A percentile compares a stretch with the other conserved stretches of the same genome.
phyloP scores from a whole-genome alignment of 108 stramenopile genomes.

The Nannochloropsis salina region DNA sequence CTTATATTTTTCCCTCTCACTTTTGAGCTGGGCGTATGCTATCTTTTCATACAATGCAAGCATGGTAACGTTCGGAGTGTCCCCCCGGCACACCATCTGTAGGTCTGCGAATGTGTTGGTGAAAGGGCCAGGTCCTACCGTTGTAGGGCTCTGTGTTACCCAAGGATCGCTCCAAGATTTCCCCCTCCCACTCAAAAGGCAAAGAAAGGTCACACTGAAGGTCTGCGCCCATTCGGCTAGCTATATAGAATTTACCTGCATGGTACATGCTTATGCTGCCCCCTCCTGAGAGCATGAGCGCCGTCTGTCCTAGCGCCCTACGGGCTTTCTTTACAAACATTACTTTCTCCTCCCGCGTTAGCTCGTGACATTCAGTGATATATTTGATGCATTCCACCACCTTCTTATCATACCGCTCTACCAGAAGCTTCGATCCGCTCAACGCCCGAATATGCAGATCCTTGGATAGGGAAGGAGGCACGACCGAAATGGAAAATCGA shows the following conservation, averaged over 20 bases:
- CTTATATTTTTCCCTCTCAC: no score
- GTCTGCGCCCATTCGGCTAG: no score
- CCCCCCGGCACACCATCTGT: no score
- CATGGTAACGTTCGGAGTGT: no score
- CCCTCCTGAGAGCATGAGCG: constrained; percentile 80
- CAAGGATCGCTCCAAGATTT: no score
- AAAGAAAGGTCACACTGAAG: no score
- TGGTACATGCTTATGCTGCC: constrained; percentile 87
- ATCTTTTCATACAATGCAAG: no score
- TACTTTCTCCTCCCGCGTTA: background rate
- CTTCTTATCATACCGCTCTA: constrained; percentile 13
- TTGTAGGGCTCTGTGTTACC: no score
- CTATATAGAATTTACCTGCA: constrained; percentile 24
- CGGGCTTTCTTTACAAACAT: constrained; percentile 67
- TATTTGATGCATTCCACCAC: constrained; percentile 23
- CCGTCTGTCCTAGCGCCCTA: constrained; percentile 78
- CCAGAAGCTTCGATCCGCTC: constrained; percentile 11
- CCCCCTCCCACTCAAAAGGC: no score
- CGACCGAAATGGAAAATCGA: background rate
- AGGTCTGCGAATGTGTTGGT: no score
- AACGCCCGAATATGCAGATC: background rate
- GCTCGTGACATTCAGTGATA: background rate
- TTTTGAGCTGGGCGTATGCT: no score
- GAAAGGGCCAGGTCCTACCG: no score
- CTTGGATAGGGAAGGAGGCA: background rate